A percentile compares a stretch with the other conserved stretches of the same genome.
These are phyloP conservation scores for Manihot esculenta DNA, from an alignment of 441 rosid genomes.

Conservation along the genomic window DNA sequence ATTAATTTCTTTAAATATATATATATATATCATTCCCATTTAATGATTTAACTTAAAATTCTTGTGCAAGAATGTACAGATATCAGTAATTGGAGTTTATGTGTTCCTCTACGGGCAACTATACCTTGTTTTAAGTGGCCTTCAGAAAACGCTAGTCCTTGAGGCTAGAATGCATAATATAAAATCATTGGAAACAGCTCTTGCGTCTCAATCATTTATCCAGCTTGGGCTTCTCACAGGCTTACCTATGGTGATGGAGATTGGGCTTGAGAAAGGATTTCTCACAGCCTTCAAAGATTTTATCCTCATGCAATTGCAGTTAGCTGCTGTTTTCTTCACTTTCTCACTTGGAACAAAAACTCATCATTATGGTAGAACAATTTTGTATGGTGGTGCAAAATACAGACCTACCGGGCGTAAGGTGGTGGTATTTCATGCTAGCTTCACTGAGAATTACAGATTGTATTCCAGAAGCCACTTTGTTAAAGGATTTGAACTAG, in stretches of 20 bases:
- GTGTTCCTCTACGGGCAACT: constrained; percentile 96
- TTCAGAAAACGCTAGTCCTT: constrained; percentile 69
- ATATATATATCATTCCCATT: not conserved
- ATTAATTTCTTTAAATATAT: no score
- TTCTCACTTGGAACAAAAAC: constrained; percentile 95
- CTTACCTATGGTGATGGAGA: constrained; percentile 98
- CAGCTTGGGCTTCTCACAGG: constrained; percentile 98
- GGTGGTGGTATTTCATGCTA: constrained; percentile 91
- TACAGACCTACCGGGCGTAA: constrained; percentile 97
- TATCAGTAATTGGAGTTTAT: constrained; percentile 80
- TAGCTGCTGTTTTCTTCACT: constrained; percentile 97
- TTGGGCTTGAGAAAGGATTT: constrained; percentile 95
- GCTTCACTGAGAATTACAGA: constrained; percentile 92
- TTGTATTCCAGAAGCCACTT: constrained; percentile 94
- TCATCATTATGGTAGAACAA: constrained; percentile 90
- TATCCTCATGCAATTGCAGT: constrained; percentile 95
- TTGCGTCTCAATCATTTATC: constrained; percentile 95
- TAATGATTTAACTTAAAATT: constrained; percentile 10
- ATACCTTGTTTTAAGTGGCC: constrained; percentile 94
- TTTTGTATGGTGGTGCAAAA: constrained; percentile 90
- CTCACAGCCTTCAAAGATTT: constrained; percentile 90
- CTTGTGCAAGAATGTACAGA: constrained; percentile 41
- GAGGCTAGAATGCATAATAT: constrained; percentile 85
- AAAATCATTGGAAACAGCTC: constrained; percentile 90
- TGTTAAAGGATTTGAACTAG: constrained; percentile 84